Base-by-base conservation (phyloP, 257 asterid genomes). In the Fraxinus americana region DNA sequence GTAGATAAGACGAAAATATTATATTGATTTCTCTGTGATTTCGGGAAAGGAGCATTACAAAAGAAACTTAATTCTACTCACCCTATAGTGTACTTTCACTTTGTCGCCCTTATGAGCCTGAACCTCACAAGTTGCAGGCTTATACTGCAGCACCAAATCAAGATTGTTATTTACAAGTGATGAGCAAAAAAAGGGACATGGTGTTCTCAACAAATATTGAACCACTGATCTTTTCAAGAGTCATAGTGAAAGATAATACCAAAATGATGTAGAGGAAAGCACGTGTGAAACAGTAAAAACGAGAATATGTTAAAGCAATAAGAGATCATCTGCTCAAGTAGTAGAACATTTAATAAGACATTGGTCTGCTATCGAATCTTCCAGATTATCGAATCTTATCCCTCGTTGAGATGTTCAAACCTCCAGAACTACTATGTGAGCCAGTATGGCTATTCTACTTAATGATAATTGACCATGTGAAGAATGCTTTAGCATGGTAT, bases 31-130 rank as follows among this genome's bases (percentile, higher is more conserved):
- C 39, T 11, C 52, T 32, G 21, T 38, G 36, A 68, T 41, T 6
- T 43, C 7, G 17, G 72, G 48, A 17, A 8, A 39, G 29, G 29
- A 81, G 32, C 12, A 50, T 9, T 9, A 19, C 57, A 48, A 41
- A 35, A 67, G 21, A 74, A 52, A 57, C 16, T 9, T 63, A 50
- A 30, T 52, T 73, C 73, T 30, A 81, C 97, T 84, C 75, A 96
- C 99, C 97, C 96, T 85, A 84, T 96, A 96, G 87, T 96, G 99
- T 75, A 96, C 99, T 85, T 89, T 88, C 57, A 96, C 79, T 29
- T 63, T 81, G 81, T 96, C 98, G 4, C 99, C 99, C 88, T 93
- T 93, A 89, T 91, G 99, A 79, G 99, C 97, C 86, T 90, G 91
- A 75, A 90, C 88, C 50, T 91, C 94, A 84, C 99, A 93, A 11